A percentile compares a stretch with the other conserved stretches of the same genome.
phyloP scores from a whole-genome alignment of 2,329 filamentous ascomycete species.

The Orbilia ellipsospora region DNA sequence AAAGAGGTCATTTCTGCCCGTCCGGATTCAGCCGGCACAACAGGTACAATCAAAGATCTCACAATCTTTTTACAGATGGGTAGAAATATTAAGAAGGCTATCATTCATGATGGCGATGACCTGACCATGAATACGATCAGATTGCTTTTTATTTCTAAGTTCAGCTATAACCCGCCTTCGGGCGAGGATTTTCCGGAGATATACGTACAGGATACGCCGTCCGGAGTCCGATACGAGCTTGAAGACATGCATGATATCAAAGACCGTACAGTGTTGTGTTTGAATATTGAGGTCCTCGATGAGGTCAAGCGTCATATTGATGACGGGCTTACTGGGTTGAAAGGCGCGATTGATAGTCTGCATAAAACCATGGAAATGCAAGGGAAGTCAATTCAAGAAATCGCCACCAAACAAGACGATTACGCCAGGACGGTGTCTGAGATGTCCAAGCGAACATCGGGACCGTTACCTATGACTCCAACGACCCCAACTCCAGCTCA shows the following conservation, averaged over 20 bases:
- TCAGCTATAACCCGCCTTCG: slow-evolving; percentile 97
- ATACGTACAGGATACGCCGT: slow-evolving; percentile 95
- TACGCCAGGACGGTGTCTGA: slow-evolving; percentile 84
- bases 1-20: slow-evolving; percentile 50
- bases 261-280: slow-evolving; percentile 90
- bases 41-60: slow-evolving; percentile 77
- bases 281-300: slow-evolving; percentile 92
- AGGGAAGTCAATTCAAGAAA: slow-evolving; percentile 80
- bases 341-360: slow-evolving; percentile 84
- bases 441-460: slow-evolving; percentile 54
- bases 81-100: slow-evolving; percentile 95
- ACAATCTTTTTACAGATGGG: slow-evolving; percentile 97
- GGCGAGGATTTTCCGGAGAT: slow-evolving; percentile 94
- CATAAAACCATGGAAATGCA: slow-evolving; percentile 86
- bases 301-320: slow-evolving; percentile 98
- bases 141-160: slow-evolving; percentile 97
- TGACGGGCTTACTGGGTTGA: slow-evolving; percentile 83
- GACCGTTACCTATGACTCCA: slow-evolving; percentile 42
- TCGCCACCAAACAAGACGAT: slow-evolving; percentile 91
- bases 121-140: slow-evolving; percentile 89
- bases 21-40: slow-evolving; percentile 37
- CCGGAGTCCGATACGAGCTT: slow-evolving; percentile 94
- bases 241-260: slow-evolving; percentile 94
- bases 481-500: slow-evolving; percentile 41
- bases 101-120: slow-evolving; percentile 83